phyloP scores from a whole-genome alignment of 2,329 filamentous ascomycete genomes.

The Chalara sp. region DNA sequence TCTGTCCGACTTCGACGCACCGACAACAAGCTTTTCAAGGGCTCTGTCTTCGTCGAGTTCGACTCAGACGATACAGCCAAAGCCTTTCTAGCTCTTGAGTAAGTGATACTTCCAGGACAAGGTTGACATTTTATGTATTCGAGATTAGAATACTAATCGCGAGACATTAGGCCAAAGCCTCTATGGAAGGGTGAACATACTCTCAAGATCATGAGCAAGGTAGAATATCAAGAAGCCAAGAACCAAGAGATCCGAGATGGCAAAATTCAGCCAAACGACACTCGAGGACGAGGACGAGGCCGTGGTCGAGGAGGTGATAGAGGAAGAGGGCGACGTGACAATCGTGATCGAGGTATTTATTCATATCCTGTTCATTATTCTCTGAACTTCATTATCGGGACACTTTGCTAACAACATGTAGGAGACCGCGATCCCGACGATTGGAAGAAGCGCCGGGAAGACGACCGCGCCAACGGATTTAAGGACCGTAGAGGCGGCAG shows the following conservation, averaged over 20 bases:
- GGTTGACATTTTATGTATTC: not conserved
- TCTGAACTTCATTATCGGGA: not conserved
- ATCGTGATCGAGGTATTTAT: constrained; percentile 6
- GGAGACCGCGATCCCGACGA: constrained; percentile 43
- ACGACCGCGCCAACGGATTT: constrained; percentile 56
- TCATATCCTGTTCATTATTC: not conserved
- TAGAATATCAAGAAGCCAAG: constrained; percentile 78
- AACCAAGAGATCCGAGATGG: constrained; percentile 64
- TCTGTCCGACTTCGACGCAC: constrained; percentile 80
- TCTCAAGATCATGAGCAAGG: constrained; percentile 80
- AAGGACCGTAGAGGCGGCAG: constrained; percentile 25
- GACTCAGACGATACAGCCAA: constrained; percentile 69
- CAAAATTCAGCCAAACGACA: constrained; percentile 51
- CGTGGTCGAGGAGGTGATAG: constrained; percentile 11
- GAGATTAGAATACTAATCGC: not conserved
- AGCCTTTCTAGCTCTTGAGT: constrained; percentile 70
- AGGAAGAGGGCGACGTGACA: constrained; percentile 27
- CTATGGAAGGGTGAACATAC: constrained; percentile 71
- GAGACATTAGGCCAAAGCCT: constrained; percentile 57
- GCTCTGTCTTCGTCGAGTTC: constrained; percentile 94
- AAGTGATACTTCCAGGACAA: not conserved
- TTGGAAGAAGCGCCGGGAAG: constrained; percentile 58
- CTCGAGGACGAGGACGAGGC: constrained; percentile 2
- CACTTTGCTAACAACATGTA: constrained; percentile 7
- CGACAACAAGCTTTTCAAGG: constrained; percentile 75